Percentiles rank a stretch among this genome's conserved stretches.
Conservation (phyloP, 257 asterid species). For the Solanum paucissectum region DNA sequence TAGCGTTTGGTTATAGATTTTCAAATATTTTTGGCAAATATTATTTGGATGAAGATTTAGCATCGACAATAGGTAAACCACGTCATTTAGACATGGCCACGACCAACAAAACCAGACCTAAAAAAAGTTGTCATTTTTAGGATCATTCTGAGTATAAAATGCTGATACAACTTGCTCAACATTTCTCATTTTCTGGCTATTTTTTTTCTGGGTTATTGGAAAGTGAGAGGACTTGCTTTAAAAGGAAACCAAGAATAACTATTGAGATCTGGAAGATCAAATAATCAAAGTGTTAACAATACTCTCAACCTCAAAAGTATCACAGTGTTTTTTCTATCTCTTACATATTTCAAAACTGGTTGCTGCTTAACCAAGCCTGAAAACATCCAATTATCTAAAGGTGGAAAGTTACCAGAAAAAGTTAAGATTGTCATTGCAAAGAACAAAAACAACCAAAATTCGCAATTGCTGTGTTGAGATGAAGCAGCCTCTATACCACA, state of each 20-base stretch:
- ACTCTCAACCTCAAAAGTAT: background rate
- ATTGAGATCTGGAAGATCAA: background rate
- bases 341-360: background rate
- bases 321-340: background rate
- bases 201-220: background rate
- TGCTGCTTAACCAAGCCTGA: constrained; percentile 11
- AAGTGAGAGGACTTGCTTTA: background rate
- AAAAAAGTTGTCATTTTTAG: too few species aligned
- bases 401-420: background rate
- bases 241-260: background rate
- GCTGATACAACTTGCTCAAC: background rate
- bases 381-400: background rate
- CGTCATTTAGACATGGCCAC: too few species aligned
- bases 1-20: too few species aligned
- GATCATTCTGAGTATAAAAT: background rate
- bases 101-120: too few species aligned
- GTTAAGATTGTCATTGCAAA: background rate
- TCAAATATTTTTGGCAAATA: too few species aligned
- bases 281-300: background rate
- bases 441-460: constrained; percentile 8
- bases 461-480: background rate
- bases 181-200: background rate
- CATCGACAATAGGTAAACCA: too few species aligned
- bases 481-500: background rate
- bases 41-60: too few species aligned